Evolutionary conservation across 176 grass and related monocot genomes (phyloP).

Genomic region (Musa beccarii): DNA sequence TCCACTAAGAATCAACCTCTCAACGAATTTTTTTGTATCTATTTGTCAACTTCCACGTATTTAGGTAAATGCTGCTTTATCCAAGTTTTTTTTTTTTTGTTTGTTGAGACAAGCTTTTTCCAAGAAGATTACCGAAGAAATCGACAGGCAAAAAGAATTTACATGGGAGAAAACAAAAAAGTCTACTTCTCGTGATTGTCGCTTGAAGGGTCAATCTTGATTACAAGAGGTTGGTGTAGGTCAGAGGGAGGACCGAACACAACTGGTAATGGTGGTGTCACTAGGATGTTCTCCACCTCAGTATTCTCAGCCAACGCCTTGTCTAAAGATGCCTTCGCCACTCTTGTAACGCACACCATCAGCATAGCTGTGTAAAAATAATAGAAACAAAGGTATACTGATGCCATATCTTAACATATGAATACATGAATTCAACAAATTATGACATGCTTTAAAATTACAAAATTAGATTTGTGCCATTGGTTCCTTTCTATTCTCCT

Average conservation of each 20-base stretch:
- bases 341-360: conserved; percentile 71
- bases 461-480: not conserved
- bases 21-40: no score
- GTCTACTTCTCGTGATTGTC: conserved; percentile 61
- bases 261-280: conserved; percentile 61
- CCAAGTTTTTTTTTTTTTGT: no score
- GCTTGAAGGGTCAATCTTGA: conserved; percentile 70
- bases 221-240: conserved; percentile 80
- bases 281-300: conserved; percentile 36
- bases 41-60: no score
- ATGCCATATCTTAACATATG: not conserved
- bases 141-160: not conserved
- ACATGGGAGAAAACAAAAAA: conserved; percentile 1
- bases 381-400: conserved; percentile 1
- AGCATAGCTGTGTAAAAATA: conserved; percentile 43
- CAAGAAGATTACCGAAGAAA: not conserved
- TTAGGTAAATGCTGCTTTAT: no score
- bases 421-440: not conserved
- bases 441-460: not conserved
- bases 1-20: no score
- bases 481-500: no score
- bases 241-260: conserved; percentile 33
- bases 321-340: conserved; percentile 84
- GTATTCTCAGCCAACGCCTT: conserved; percentile 91
- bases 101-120: no score